These are phyloP conservation scores for Pseudocercospora crystallina DNA, from an alignment of 2,329 filamentous ascomycete species.

Conservation along the genomic window DNA sequence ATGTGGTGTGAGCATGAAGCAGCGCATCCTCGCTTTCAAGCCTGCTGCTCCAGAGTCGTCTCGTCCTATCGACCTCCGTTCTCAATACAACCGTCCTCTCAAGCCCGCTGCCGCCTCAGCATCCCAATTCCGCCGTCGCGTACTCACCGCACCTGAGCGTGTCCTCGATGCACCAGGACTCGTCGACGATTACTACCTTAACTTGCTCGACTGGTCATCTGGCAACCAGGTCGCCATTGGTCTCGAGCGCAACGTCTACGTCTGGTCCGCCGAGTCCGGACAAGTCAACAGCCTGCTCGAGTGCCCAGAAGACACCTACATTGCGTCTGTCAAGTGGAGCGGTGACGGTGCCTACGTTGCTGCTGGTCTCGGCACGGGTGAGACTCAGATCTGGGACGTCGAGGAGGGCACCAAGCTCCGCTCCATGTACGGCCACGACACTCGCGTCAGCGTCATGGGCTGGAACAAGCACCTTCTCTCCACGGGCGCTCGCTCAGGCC, in stretches of 20 bases:
- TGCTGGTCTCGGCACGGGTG: constrained; percentile 89
- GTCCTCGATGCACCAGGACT: constrained; percentile 94
- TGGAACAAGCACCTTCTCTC: constrained; percentile 99
- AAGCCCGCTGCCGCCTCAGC: constrained; percentile 72
- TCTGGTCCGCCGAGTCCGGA: constrained; percentile 96
- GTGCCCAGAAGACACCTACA: constrained; percentile 84
- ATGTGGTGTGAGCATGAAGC: constrained; percentile 89
- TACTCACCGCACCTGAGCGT: constrained; percentile 91
- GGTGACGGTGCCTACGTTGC: constrained; percentile 95
- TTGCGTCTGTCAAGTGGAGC: constrained; percentile 98
- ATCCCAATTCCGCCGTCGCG: constrained; percentile 85
- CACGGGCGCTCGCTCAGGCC: constrained; percentile 87
- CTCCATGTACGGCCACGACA: constrained; percentile 97
- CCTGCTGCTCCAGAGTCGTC: constrained; percentile 96
- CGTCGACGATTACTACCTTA: constrained; percentile 98
- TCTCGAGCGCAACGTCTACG: constrained; percentile 93
- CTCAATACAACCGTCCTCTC: constrained; percentile 96
- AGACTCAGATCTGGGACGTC: constrained; percentile 99
- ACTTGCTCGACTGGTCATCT: constrained; percentile 96
- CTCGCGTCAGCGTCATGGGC: constrained; percentile 94
- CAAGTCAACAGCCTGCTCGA: constrained; percentile 86
- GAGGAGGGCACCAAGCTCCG: constrained; percentile 92
- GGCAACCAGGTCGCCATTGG: constrained; percentile 98
- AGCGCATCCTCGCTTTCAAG: constrained; percentile 97
- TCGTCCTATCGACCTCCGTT: constrained; percentile 94